Evolutionary conservation across 73 alveolate species (phyloP).

Genomic region (Diophrys appendiculata): DNA sequence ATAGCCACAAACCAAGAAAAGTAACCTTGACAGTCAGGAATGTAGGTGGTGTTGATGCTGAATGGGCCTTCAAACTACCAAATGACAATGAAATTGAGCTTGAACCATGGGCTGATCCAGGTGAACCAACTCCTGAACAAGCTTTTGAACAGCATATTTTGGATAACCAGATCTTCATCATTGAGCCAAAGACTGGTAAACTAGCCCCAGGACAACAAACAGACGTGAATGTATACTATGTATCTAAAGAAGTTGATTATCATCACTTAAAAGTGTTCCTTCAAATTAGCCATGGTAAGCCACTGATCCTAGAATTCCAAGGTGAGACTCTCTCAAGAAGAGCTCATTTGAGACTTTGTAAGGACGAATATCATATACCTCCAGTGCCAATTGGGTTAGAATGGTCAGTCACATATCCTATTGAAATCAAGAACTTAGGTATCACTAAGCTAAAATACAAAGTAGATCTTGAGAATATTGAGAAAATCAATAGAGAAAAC

Average conservation of each 20-base stretch:
- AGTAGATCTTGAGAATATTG: conserved; percentile 78
- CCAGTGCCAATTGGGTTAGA: conserved; percentile 96
- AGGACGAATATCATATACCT: conserved; percentile 83
- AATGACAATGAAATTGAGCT: conserved; percentile 90
- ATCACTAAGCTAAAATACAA: conserved; percentile 89
- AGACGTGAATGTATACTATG: conserved; percentile 78
- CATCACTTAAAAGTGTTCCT: conserved; percentile 89
- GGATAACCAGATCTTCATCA: conserved; percentile 87
- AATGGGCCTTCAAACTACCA: conserved; percentile 94
- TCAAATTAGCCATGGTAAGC: conserved; percentile 96
- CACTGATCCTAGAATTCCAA: conserved; percentile 86
- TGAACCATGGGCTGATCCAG: conserved; percentile 99
- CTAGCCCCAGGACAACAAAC: conserved; percentile 85
- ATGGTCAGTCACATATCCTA: conserved; percentile 95
- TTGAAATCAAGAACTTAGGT: conserved; percentile 95
- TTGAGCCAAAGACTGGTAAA: conserved; percentile 92
- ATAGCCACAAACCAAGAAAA: conserved; percentile 81
- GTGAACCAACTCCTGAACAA: conserved; percentile 96
- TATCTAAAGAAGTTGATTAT: conserved; percentile 70
- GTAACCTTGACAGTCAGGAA: conserved; percentile 91
- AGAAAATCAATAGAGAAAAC: conserved; percentile 74
- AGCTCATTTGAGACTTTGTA: conserved; percentile 86
- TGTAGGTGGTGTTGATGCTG: conserved; percentile 97
- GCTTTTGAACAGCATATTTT: conserved; percentile 96
- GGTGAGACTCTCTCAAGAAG: conserved; percentile 95